phyloP scores from a whole-genome alignment of 805 yeast genomes.

The Grigorovia humatica region DNA sequence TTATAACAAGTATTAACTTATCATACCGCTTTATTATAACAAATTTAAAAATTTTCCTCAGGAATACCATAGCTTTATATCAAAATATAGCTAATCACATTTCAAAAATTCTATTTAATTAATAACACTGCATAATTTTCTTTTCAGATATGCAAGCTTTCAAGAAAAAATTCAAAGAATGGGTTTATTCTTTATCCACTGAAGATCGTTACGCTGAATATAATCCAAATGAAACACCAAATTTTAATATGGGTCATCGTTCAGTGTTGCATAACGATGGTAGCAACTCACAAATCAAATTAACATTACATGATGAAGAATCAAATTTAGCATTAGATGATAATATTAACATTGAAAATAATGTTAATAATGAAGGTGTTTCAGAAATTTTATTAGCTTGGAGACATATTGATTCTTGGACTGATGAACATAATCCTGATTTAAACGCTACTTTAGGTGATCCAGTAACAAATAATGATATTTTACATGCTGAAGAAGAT shows the following conservation, averaged over 20 bases:
- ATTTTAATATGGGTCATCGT: constrained; percentile 23
- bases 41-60: too few relatives aligned
- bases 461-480: constrained; percentile 72
- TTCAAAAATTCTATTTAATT: too few relatives aligned
- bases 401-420: constrained; percentile 84
- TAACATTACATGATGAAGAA: constrained; percentile 11
- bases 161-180: constrained; percentile 43
- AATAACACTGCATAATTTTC: too few relatives aligned
- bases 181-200: constrained; percentile 53
- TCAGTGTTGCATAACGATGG: constrained; percentile 5
- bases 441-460: constrained; percentile 65
- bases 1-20: too few relatives aligned
- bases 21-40: neutral
- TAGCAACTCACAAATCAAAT: constrained; percentile 12
- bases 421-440: constrained; percentile 69
- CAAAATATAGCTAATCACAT: neutral
- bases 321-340: constrained; percentile 8
- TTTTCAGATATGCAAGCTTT: constrained; percentile 25
- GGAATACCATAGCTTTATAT: neutral
- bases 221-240: constrained; percentile 34
- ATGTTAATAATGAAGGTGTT: constrained; percentile 43
- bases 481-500: constrained; percentile 76
- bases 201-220: constrained; percentile 64
- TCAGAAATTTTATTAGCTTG: constrained; percentile 72
- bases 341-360: constrained; percentile 29